Percentiles rank a stretch among this genome's conserved stretches.
Evolutionary conservation across 306 rosid species (phyloP).

Genomic region (Quercus agrifolia): DNA sequence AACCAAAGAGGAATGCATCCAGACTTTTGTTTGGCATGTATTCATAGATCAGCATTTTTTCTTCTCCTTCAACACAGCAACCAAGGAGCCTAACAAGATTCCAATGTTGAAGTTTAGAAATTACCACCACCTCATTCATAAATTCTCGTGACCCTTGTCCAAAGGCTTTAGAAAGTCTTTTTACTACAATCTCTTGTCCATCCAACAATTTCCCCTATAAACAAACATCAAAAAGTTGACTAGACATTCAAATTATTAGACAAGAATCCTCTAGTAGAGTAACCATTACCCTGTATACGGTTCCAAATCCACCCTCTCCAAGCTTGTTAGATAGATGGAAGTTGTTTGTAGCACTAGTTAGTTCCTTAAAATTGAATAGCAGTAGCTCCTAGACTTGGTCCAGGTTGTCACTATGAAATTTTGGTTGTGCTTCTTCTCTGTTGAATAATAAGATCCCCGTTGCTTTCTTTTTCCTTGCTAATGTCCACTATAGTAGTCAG

Average conservation of each 20-base stretch:
- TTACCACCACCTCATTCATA: constrained; percentile 42
- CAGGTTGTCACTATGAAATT: constrained; percentile 13
- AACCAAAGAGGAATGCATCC: constrained; percentile 39
- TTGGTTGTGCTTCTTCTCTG: neutral
- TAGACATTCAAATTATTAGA: too few species aligned
- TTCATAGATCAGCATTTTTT: constrained; percentile 42
- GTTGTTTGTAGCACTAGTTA: constrained; percentile 39
- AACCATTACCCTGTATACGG: constrained; percentile 27
- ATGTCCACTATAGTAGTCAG: neutral
- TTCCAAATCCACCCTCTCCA: constrained; percentile 33
- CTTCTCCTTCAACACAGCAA: constrained; percentile 38
- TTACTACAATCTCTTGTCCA: constrained; percentile 48
- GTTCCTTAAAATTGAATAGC: constrained; percentile 24
- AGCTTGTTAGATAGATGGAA: constrained; percentile 29
- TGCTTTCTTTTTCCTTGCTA: neutral
- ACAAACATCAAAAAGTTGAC: neutral
- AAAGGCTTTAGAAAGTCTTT: constrained; percentile 35
- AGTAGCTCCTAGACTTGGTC: constrained; percentile 36
- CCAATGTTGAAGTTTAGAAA: constrained; percentile 52
- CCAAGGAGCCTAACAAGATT: constrained; percentile 48
- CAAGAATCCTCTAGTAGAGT: neutral
- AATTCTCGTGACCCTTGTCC: constrained; percentile 49
- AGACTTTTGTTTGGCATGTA: constrained; percentile 48
- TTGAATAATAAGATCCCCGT: neutral
- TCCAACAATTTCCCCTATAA: constrained; percentile 34